A percentile compares a stretch with the other conserved stretches of the same genome.
phyloP scores from a whole-genome alignment of 129 eudicot species.

The Deinandra increscens region DNA sequence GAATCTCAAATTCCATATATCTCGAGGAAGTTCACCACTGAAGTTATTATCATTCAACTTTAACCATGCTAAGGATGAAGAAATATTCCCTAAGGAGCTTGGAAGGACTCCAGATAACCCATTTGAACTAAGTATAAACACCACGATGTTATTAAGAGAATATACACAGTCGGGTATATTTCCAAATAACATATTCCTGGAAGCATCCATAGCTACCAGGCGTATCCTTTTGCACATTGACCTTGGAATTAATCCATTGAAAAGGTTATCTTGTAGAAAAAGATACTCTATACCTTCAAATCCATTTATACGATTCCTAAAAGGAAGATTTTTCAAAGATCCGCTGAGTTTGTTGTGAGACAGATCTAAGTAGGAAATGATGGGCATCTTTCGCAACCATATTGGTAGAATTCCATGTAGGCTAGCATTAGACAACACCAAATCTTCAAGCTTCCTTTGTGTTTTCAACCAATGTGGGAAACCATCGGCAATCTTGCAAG shows the following conservation, averaged over 20 bases:
- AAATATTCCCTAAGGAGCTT: neutral
- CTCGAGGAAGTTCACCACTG: neutral
- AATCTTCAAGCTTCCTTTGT: neutral
- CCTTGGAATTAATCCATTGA: neutral
- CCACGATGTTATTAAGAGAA: neutral
- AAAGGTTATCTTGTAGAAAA: neutral
- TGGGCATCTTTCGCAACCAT: slow-evolving; percentile 14
- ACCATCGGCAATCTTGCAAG: slow-evolving; percentile 9
- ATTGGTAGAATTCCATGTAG: slow-evolving; percentile 16
- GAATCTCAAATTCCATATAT: neutral
- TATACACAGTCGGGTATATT: neutral
- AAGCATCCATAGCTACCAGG: neutral
- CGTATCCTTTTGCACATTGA: neutral
- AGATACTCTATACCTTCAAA: neutral
- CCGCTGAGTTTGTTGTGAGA: slow-evolving; percentile 19
- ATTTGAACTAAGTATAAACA: neutral
- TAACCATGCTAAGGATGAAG: neutral
- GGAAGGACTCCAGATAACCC: slow-evolving; percentile 3
- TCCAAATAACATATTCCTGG: neutral
- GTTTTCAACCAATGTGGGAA: slow-evolving; percentile 33
- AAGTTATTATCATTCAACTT: neutral
- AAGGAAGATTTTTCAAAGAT: neutral
- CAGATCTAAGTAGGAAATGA: neutral
- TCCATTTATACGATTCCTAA: neutral
- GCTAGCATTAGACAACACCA: slow-evolving; percentile 18